A percentile compares a stretch with the other conserved stretches of the same genome.
phyloP scores from a whole-genome alignment of 2,329 filamentous ascomycete species.

The Talaromyces albobiverticillius region DNA sequence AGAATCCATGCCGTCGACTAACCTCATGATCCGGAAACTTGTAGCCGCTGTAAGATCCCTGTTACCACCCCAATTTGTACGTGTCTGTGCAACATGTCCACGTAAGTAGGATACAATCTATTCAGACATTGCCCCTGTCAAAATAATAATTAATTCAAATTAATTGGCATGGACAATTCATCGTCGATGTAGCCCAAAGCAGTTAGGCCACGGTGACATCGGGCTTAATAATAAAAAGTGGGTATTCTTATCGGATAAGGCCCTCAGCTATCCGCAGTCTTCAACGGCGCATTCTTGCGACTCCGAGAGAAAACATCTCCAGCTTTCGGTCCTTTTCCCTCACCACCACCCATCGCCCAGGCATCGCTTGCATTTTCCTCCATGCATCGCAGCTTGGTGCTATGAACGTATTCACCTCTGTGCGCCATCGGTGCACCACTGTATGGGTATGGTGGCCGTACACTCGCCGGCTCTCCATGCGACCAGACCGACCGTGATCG shows the following conservation, averaged over 20 bases:
- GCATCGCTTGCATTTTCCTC: background rate
- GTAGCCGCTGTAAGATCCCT: background rate
- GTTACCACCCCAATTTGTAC: background rate
- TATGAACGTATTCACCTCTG: constrained; percentile 13
- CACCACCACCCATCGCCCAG: background rate
- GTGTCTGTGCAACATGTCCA: background rate
- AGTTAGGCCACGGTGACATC: no score
- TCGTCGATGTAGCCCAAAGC: no score
- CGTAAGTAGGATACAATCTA: no score
- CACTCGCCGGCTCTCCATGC: constrained; percentile 5
- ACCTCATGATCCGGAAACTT: background rate
- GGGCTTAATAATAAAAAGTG: background rate
- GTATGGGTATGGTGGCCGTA: constrained; percentile 15
- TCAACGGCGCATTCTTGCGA: background rate
- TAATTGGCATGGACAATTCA: no score
- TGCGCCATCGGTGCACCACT: constrained; percentile 17
- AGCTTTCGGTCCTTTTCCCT: no score
- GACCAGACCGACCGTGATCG: constrained; percentile 11
- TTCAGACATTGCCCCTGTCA: no score
- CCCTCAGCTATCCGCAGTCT: no score
- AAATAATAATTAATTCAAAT: no score
- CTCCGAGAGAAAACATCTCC: background rate
- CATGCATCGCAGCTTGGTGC: constrained; percentile 6
- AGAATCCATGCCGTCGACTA: no score
- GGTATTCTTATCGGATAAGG: background rate